phyloP scores from a whole-genome alignment of 106 monocot genomes.

The Cymbidium sinense region DNA sequence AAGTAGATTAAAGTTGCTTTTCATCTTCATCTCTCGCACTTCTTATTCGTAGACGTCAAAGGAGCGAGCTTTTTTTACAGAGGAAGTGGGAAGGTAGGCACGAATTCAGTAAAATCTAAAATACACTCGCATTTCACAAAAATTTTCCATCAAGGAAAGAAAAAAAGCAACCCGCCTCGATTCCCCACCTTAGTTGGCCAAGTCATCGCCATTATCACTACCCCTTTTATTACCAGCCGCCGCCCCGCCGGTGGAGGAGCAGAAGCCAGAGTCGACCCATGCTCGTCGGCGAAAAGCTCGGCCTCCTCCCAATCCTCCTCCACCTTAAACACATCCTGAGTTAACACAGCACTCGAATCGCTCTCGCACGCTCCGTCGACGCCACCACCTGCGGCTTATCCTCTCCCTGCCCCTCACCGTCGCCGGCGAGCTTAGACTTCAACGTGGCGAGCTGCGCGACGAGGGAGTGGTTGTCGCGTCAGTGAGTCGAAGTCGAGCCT shows the following conservation, averaged over 20 bases:
- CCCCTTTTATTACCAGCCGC: not conserved
- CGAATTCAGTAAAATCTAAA: not conserved
- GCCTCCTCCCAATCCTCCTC: conserved; percentile 36
- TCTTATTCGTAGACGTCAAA: too few relatives aligned
- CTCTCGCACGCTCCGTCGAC: conserved; percentile 39
- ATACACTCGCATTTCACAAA: not conserved
- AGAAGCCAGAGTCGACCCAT: conserved; percentile 27
- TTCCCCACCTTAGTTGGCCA: too few relatives aligned
- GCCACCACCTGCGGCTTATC: conserved; percentile 9
- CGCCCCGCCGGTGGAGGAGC: not conserved
- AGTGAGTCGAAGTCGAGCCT: conserved; percentile 29
- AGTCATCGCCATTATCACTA: too few relatives aligned
- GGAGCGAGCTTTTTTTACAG: too few relatives aligned
- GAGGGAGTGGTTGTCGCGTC: conserved; percentile 16
- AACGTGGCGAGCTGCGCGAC: conserved; percentile 28
- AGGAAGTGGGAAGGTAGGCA: too few relatives aligned
- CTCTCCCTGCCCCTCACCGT: not conserved
- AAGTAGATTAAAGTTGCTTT: too few relatives aligned
- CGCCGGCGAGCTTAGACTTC: not conserved
- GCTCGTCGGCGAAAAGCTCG: conserved; percentile 36
- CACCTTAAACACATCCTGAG: conserved; percentile 19
- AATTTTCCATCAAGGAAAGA: too few relatives aligned
- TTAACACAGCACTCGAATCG: conserved; percentile 42
- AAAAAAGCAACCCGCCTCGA: too few relatives aligned
- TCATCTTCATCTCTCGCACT: too few relatives aligned